Conservation (phyloP, 495 filamentous ascomycete species). For the Podospora appendiculata region DNA sequence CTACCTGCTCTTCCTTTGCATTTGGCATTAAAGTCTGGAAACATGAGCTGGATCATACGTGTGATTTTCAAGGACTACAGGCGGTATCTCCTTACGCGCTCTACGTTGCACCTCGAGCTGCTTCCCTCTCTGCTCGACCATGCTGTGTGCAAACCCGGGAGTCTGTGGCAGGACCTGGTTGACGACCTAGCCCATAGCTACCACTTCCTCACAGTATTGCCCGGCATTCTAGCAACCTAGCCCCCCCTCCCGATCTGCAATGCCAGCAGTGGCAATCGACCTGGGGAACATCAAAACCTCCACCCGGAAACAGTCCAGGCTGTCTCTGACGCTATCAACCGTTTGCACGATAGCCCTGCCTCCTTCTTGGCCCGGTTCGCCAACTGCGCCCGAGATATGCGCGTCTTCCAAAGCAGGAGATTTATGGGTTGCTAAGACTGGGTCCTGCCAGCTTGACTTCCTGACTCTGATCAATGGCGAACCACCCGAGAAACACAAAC, state of each 20-base stretch:
- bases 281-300: constrained; percentile 14
- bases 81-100: no score
- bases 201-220: neutral
- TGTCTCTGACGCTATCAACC: constrained; percentile 11
- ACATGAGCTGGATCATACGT: no score
- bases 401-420: constrained; percentile 6
- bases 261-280: constrained; percentile 8
- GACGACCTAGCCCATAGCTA: neutral
- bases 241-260: neutral
- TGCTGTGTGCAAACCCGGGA: no score
- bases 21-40: no score
- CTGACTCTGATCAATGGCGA: constrained; percentile 10
- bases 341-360: constrained; percentile 9
- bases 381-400: constrained; percentile 8
- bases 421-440: constrained; percentile 22
- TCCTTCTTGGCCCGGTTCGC: neutral
- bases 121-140: no score
- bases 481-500: neutral
- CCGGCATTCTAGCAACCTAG: neutral
- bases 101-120: no score
- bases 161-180: no score
- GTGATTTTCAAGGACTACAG: no score
- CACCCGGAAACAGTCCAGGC: constrained; percentile 5
- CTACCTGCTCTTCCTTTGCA: no score
- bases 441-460: constrained; percentile 18